Percentiles rank a stretch among this genome's conserved stretches.
Evolutionary conservation across 2,329 filamentous ascomycete species (phyloP).

Genomic region (Fusarium napiforme): DNA sequence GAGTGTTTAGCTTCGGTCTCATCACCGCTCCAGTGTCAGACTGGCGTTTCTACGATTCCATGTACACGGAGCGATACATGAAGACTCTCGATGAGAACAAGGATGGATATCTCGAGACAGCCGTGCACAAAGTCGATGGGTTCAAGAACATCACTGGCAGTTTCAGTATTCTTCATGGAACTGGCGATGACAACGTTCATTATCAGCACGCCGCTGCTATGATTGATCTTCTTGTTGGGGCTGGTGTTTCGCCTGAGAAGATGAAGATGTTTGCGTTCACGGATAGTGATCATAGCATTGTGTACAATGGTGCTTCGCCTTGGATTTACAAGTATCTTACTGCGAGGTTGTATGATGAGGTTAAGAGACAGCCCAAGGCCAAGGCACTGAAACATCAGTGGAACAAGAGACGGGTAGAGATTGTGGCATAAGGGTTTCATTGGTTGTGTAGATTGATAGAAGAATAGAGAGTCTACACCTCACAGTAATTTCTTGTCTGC

Average conservation of each 20-base stretch:
- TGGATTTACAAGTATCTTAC: conserved; percentile 74
- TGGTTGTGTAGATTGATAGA: background rate
- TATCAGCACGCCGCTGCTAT: conserved; percentile 74
- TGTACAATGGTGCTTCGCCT: conserved; percentile 63
- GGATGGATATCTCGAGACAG: conserved; percentile 69
- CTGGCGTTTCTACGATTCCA: conserved; percentile 77
- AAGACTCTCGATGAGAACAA: conserved; percentile 67
- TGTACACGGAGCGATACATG: conserved; percentile 81
- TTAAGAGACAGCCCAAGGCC: conserved; percentile 59
- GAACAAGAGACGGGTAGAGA: conserved; percentile 39
- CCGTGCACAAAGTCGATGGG: conserved; percentile 66
- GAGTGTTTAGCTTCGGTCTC: conserved; percentile 70
- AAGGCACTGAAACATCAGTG: conserved; percentile 49
- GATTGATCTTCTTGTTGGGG: conserved; percentile 69
- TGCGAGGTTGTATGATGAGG: conserved; percentile 70
- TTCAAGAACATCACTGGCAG: conserved; percentile 72
- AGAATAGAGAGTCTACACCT: rapidly evolving
- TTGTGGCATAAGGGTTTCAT: background rate
- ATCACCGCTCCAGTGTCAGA: conserved; percentile 75
- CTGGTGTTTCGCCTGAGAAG: conserved; percentile 68
- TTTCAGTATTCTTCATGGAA: conserved; percentile 72
- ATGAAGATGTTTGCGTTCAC: conserved; percentile 73
- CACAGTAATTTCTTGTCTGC: rapidly evolving
- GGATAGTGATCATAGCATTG: conserved; percentile 71
- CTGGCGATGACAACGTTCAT: conserved; percentile 78